Base-by-base conservation (phyloP, 148 eudicot species). In the Silene conica region DNA sequence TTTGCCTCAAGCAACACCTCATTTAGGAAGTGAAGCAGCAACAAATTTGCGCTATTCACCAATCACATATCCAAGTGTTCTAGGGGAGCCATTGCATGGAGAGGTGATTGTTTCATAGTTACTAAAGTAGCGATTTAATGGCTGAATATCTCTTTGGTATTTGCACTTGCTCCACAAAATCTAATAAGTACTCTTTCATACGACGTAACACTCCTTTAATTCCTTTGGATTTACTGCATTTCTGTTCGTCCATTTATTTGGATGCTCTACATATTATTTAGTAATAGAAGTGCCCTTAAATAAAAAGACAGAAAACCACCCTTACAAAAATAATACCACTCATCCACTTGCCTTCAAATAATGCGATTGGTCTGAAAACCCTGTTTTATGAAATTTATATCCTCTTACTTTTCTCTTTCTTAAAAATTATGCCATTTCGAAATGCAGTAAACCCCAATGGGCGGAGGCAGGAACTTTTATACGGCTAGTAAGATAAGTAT, bases 61-160 rank as follows among this genome's bases (percentile, higher is more conserved):
- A 25, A 92, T 95, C 78, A 95, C 97, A 34, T 95, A 95, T 84
- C 94, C 99, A 80, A 92, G 99, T 89, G 96, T 95, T 70, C 93
- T 95, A 63, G 99, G 97, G 69, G 99, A 95, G 82, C 99, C 96
- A 62, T 75, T 92, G 85, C 93, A 92, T 82, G 99, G 99, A 82
- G 99, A 95, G 99, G 99, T 95, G 82, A 82, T 72, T 38, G 4
- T 43, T 13, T 41, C 55, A n/a, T 64, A 26, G 54, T 43, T 70
- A 19, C 6, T 38, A 34, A 55, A 70, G 57, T 61, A 59, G n/a
- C 61, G 16, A 18, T 34, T 61, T 45, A 62, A 8, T 38, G 26
- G 65, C 23, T 52, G 43, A 45, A 43, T 8, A 45, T 21, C 48
- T 68, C 64, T 45, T 68, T 59, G 31, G 9, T 69, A 31, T 18